A percentile compares a stretch with the other conserved stretches of the same genome.
Conservation (phyloP, 1,284 basidiomycete species). For the Xanthoconium separans region DNA sequence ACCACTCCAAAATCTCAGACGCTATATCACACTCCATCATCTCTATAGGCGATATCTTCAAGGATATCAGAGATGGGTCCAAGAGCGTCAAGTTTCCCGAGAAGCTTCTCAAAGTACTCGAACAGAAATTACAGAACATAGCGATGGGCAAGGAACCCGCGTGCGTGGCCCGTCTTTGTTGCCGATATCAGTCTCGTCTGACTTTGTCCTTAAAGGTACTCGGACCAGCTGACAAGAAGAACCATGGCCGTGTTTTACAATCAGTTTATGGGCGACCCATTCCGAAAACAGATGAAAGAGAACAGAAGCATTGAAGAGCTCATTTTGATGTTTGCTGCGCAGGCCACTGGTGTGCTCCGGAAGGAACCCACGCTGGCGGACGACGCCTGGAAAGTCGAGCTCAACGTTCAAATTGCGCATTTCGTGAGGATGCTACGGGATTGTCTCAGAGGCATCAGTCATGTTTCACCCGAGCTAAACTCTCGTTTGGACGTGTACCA, state of each 20-base stretch:
- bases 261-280: conserved; percentile 80
- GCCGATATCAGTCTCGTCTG: neutral
- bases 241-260: conserved; percentile 91
- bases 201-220: conserved; percentile 55
- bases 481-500: conserved; percentile 82
- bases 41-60: conserved; percentile 82
- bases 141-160: conserved; percentile 87
- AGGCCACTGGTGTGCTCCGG: conserved; percentile 80
- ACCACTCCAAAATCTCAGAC: conserved; percentile 58
- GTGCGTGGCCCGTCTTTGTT: conserved; percentile 49
- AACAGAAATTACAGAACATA: conserved; percentile 83
- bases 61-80: conserved; percentile 69
- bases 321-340: conserved; percentile 92
- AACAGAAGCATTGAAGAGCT: conserved; percentile 97
- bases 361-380: conserved; percentile 78
- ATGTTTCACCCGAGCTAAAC: conserved; percentile 81
- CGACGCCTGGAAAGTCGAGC: conserved; percentile 87
- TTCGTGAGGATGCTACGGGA: conserved; percentile 88
- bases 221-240: conserved; percentile 82
- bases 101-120: conserved; percentile 85
- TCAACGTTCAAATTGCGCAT: conserved; percentile 86
- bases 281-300: conserved; percentile 90
- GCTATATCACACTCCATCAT: conserved; percentile 73
- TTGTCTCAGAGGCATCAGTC: conserved; percentile 67
- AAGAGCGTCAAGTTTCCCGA: conserved; percentile 92